Percentiles rank a stretch among this genome's conserved stretches.
Conservation (phyloP, 148 eudicot genomes). For the Dysphania ambrosioides region DNA sequence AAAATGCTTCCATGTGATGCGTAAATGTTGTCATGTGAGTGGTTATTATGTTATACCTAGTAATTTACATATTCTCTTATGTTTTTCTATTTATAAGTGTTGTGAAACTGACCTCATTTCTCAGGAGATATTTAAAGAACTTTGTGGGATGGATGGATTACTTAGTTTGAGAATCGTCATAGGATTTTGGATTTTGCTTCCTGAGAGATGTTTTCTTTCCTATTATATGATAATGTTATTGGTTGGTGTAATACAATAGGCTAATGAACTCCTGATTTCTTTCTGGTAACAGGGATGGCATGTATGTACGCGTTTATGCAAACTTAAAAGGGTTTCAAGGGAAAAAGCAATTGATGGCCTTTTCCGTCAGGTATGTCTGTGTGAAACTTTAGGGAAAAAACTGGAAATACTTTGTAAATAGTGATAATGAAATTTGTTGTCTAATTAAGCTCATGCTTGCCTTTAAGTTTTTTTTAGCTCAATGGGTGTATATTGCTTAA, state of each 20-base stretch:
- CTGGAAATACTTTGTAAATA: no score
- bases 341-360: slow-evolving; percentile 61
- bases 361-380: slow-evolving; percentile 62
- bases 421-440: background rate
- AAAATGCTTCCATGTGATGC: background rate
- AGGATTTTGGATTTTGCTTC: background rate
- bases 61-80: background rate
- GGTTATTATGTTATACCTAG: background rate
- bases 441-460: no score
- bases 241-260: background rate
- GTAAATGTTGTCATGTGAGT: background rate
- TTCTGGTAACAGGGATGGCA: slow-evolving; percentile 51
- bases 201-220: background rate
- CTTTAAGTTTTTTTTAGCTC: background rate
- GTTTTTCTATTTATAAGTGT: background rate
- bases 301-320: slow-evolving; percentile 78
- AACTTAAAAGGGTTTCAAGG: slow-evolving; percentile 81
- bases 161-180: background rate
- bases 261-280: slow-evolving; percentile 18
- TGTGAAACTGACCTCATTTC: background rate
- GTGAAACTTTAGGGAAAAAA: no score
- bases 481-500: background rate
- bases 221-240: background rate
- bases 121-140: background rate
- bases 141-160: background rate